phyloP scores from a whole-genome alignment of 352 stramenopile genomes.

The Phytophthora ohioensis region DNA sequence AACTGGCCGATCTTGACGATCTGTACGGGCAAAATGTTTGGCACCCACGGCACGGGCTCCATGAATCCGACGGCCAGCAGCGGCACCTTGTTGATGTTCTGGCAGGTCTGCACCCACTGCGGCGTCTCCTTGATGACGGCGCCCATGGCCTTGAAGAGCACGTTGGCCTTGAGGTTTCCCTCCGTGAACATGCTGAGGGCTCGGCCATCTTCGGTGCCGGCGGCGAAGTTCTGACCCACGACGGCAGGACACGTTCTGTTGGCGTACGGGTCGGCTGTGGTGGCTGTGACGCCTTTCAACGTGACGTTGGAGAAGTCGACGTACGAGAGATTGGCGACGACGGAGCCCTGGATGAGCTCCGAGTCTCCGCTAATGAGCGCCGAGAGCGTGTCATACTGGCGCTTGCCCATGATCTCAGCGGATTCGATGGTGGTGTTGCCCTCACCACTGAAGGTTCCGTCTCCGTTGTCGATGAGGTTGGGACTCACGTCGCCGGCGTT shows the following conservation, averaged over 20 bases:
- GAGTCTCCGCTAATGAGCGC: constrained; percentile 35
- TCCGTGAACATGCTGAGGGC: constrained; percentile 44
- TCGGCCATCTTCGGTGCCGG: constrained; percentile 57
- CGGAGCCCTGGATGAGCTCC: constrained; percentile 37
- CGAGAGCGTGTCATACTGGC: constrained; percentile 42
- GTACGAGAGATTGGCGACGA: constrained; percentile 49
- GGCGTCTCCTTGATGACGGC: constrained; percentile 42
- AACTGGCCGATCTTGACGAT: constrained; percentile 40
- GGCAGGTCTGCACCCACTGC: constrained; percentile 54
- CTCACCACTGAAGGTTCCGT: constrained; percentile 55
- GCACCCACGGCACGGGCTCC: constrained; percentile 50
- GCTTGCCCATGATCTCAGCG: constrained; percentile 54
- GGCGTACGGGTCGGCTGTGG: constrained; percentile 35
- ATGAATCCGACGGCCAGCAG: constrained; percentile 50
- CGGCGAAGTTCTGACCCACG: constrained; percentile 59
- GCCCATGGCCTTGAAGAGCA: constrained; percentile 33
- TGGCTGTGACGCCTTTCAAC: constrained; percentile 37
- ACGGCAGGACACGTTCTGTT: constrained; percentile 53
- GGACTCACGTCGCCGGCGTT: constrained; percentile 58
- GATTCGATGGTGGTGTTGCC: constrained; percentile 45
- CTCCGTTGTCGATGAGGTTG: constrained; percentile 56
- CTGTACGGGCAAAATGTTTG: constrained; percentile 60
- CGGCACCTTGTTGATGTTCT: constrained; percentile 51
- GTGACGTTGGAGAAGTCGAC: constrained; percentile 57
- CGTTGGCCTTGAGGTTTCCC: constrained; percentile 45